These are phyloP conservation scores for Ceriops decandra DNA, from an alignment of 345 rosid species.

Conservation along the genomic window DNA sequence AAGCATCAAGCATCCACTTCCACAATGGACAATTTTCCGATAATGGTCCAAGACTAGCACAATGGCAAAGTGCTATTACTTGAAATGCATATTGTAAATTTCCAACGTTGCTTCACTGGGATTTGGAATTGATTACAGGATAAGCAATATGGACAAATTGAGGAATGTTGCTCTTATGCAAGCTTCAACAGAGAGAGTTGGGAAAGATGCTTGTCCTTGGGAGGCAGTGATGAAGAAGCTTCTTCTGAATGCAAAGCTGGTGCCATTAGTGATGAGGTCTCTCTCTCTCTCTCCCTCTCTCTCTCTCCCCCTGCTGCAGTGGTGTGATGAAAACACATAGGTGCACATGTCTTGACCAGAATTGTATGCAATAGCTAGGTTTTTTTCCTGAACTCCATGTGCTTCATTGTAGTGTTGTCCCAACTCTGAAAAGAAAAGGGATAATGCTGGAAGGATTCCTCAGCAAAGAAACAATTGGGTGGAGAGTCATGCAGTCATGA, in stretches of 20 bases:
- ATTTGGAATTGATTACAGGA: slow-evolving; percentile 39
- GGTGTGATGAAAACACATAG: no score
- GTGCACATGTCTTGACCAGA: background rate
- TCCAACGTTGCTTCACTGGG: background rate
- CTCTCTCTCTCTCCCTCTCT: slow-evolving; percentile 1
- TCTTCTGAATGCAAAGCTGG: slow-evolving; percentile 40
- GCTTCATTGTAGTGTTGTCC: no score
- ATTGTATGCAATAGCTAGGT: no score
- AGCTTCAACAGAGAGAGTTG: slow-evolving; percentile 99
- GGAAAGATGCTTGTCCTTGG: slow-evolving; percentile 96
- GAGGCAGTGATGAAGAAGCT: slow-evolving; percentile 82
- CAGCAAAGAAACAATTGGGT: background rate
- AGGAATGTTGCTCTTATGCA: slow-evolving; percentile 81
- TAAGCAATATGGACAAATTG: slow-evolving; percentile 47
- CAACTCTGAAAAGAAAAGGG: no score
- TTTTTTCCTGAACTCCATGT: no score
- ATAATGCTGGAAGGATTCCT: background rate
- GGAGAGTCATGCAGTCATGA: no score
- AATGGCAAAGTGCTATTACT: no score
- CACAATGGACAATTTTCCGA: no score
- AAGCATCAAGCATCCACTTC: no score
- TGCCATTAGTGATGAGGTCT: slow-evolving; percentile 54
- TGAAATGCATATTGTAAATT: no score
- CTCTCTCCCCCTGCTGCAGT: no score
- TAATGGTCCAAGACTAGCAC: no score